Evolutionary conservation across 2,329 filamentous ascomycete species (phyloP), one percentile per base, ranked within the genome.

Genomic region (Blumeriella jaapii): DNA sequence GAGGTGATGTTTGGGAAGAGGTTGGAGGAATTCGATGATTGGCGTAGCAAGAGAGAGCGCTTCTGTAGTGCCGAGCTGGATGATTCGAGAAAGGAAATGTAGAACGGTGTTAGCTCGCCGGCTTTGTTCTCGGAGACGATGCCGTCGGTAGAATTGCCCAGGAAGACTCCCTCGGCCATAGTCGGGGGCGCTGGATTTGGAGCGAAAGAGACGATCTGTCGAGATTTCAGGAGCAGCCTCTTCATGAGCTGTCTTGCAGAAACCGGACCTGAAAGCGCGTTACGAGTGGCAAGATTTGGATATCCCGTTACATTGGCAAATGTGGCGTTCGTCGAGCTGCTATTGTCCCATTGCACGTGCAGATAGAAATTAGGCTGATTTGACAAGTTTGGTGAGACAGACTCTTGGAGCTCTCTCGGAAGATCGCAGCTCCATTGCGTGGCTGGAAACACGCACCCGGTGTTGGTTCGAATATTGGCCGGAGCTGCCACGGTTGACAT

Each of bases 71-170:
- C 55, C 46, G 11, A 55, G 52, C 19, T 57, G 51, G 29, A n/a
- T n/a, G 64, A 0, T 68, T 65, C 3, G 62, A 57, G 61, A 36
- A 93, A 67, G 17, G 77, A 84, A 46, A 94, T 81, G 56, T 80
- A 93, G 58, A 95, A 93, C 0, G 89, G 87, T 0, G 89, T 93
- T 6, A 78, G 70, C 59, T 94, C 87, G 45, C 87, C 87, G 1
- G 78, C 77, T 56, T 89, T 94, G 3, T 77, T 61, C 26, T 69
- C 51, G 0, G 68, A 67, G 9, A 69, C 64, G 42, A 83, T 74
- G 0, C 70, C 68, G 51, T 96, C 89, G 0, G 86, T 93, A 0
- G 83, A 87, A 53, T 86, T 82, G 4, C 87, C 86, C 6, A 95
- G 59, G 51, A 95, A 94, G 42, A 63, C 69, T 58, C 84, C 79